Evolutionary conservation across 768 basidiomycete species (phyloP), one percentile per base, ranked within the genome.

Genomic region (Podaxis rugospora): DNA sequence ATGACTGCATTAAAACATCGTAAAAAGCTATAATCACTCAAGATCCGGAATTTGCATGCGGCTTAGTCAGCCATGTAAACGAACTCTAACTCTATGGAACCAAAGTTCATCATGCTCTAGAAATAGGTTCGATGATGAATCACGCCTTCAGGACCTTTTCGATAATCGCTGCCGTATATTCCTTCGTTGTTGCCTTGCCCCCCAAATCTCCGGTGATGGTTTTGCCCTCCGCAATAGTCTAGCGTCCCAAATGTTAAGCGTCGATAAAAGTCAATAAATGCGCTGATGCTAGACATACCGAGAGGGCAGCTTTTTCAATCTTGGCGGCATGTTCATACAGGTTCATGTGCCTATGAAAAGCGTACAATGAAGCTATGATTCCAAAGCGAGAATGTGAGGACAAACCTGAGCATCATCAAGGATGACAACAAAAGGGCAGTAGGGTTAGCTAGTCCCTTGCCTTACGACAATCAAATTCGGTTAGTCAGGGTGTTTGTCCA

Each of bases 171-270:
- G 84, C 72, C 44, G 95, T 95, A 78, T 92, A 98, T 75, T 97
- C 88, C 72, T 80, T 80, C 2, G 97, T 99, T 36, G 87, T 85
- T 14, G 95, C 85, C 73, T 90, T 95, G 44, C 97, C 97, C 21
- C 97, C 95, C 61, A 99, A 78, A 75, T 99, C 97, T 32, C 96
- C 92, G 6, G 97, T 99, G 73, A 98, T 95, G 44, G 80, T 74
- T 78, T 92, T 94, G 66, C 97, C 97, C 77, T 97, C 96, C 16
- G 96, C 94, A 71, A 99, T 97, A 36, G 95, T 98, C 95, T 96
- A 40, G 44, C 66, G 67, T 32, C 58, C 55, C 63, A 35, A 62
- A 60, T 25, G 61, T 65, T 37, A 51, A 36, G 39, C 25, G 28
- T 32, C 7, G 1, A 32, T 7, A 54, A 39, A 21, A 25, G 39